Conservation (phyloP, 805 yeast species). For the Saccharomycopsis fibuligera region DNA sequence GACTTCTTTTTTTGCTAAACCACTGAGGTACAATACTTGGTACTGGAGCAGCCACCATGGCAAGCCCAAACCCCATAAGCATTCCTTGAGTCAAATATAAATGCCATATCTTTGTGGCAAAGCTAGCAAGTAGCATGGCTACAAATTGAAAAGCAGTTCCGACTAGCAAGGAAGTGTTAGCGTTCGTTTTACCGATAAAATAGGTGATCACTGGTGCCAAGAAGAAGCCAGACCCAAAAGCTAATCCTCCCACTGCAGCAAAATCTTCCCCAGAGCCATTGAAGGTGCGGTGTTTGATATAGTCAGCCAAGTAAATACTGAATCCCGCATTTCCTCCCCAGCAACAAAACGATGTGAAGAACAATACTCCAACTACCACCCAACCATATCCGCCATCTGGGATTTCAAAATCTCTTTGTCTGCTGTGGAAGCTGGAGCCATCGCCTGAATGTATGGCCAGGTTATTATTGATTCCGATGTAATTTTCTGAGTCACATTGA, state of each 20-base stretch:
- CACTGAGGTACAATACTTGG: conserved; percentile 48
- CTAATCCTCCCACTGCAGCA: conserved; percentile 52
- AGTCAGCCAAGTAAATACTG: conserved; percentile 45
- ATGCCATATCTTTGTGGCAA: conserved; percentile 47
- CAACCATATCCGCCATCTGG: conserved; percentile 50
- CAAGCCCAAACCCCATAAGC: conserved; percentile 46
- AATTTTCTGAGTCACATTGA: too few species aligned
- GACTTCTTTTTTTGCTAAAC: conserved; percentile 43
- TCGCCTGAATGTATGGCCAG: too few species aligned
- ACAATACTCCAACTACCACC: conserved; percentile 41
- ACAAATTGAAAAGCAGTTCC: conserved; percentile 45
- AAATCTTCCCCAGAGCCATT: conserved; percentile 46
- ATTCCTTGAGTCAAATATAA: conserved; percentile 52
- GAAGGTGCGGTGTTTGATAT: conserved; percentile 39
- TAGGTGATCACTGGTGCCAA: conserved; percentile 45
- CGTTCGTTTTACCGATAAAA: conserved; percentile 38
- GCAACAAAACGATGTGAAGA: conserved; percentile 37
- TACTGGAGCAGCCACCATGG: conserved; percentile 41
- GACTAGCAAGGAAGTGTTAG: conserved; percentile 34
- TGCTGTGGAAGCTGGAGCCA: too few species aligned
- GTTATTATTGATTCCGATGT: too few species aligned
- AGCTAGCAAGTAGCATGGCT: conserved; percentile 47
- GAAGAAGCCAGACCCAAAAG: conserved; percentile 47
- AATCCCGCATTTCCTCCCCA: conserved; percentile 57
- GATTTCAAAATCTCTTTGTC: conserved; percentile 10